These are phyloP conservation scores for Phycomyces nitens DNA, from an alignment of 192 early-diverging fungal genomes.

Conservation along the genomic window DNA sequence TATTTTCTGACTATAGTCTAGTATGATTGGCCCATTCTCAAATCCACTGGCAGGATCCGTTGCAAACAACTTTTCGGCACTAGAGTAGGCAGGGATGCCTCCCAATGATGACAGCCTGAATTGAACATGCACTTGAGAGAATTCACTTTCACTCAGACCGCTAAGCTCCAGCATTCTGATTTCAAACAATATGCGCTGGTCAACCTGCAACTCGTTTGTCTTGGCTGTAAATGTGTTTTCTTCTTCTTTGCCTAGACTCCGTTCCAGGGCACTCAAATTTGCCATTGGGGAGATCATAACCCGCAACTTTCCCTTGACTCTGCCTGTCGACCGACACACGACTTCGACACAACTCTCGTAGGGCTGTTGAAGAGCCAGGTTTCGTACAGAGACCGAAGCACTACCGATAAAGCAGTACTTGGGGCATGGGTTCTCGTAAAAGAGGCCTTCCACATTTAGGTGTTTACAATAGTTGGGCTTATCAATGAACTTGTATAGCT, in stretches of 20 bases:
- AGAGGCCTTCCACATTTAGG: slow-evolving; percentile 56
- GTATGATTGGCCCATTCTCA: slow-evolving; percentile 40
- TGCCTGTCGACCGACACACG: slow-evolving; percentile 43
- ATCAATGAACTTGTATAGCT: slow-evolving; percentile 52
- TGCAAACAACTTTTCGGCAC: slow-evolving; percentile 48
- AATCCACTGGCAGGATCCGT: slow-evolving; percentile 60
- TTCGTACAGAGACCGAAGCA: slow-evolving; percentile 42
- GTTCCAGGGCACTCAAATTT: not conserved
- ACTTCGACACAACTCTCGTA: slow-evolving; percentile 43
- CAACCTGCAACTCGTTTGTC: slow-evolving; percentile 24
- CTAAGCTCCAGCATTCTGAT: slow-evolving; percentile 56
- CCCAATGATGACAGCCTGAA: slow-evolving; percentile 65
- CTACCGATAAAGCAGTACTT: slow-evolving; percentile 52
- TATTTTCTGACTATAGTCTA: slow-evolving; percentile 52
- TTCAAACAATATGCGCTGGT: slow-evolving; percentile 58
- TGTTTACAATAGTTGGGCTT: slow-evolving; percentile 55
- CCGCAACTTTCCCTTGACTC: slow-evolving; percentile 34
- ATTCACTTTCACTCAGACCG: slow-evolving; percentile 56
- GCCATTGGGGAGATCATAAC: slow-evolving; percentile 43
- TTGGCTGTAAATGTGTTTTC: not conserved
- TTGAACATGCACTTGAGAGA: slow-evolving; percentile 67
- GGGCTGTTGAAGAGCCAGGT: slow-evolving; percentile 41
- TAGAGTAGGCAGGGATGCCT: slow-evolving; percentile 30
- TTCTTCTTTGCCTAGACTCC: not conserved
- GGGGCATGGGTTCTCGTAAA: slow-evolving; percentile 53